Conservation (phyloP, 2,329 filamentous ascomycete genomes). For the Lachnellula subtilissima region DNA sequence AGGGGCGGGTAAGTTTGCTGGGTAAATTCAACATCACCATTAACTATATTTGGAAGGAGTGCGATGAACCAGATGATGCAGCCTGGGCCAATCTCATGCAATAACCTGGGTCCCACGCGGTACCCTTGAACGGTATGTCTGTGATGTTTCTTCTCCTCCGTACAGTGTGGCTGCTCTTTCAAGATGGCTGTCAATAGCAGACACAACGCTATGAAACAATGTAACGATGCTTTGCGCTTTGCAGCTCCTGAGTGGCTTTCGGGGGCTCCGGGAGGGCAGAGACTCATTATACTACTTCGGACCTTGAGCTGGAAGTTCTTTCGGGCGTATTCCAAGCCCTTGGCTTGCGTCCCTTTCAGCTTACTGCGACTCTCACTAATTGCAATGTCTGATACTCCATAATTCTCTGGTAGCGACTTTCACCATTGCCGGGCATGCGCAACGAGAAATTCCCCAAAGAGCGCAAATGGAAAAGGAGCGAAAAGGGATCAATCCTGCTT, state of each 20-base stretch:
- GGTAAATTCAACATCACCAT: not conserved
- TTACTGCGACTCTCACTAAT: no score
- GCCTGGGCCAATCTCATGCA: not conserved
- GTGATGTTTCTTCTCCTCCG: no score
- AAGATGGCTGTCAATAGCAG: not conserved
- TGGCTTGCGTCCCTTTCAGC: no score
- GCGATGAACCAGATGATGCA: not conserved
- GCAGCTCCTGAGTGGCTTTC: not conserved
- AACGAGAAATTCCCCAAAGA: no score
- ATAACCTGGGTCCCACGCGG: not conserved
- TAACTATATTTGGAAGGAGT: not conserved
- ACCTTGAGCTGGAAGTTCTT: not conserved
- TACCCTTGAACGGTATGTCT: not conserved
- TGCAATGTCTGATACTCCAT: no score
- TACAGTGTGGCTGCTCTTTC: not conserved
- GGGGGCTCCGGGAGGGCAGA: not conserved
- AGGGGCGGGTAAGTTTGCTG: not conserved
- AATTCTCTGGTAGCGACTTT: no score
- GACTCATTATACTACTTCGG: not conserved
- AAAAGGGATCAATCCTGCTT: no score
- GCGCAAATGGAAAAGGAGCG: no score
- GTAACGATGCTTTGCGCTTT: not conserved
- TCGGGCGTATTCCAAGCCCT: no score
- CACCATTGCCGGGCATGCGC: no score
- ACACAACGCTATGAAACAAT: not conserved